phyloP scores from a whole-genome alignment of 257 asterid species.

The Nicotiana tomentosiformis region DNA sequence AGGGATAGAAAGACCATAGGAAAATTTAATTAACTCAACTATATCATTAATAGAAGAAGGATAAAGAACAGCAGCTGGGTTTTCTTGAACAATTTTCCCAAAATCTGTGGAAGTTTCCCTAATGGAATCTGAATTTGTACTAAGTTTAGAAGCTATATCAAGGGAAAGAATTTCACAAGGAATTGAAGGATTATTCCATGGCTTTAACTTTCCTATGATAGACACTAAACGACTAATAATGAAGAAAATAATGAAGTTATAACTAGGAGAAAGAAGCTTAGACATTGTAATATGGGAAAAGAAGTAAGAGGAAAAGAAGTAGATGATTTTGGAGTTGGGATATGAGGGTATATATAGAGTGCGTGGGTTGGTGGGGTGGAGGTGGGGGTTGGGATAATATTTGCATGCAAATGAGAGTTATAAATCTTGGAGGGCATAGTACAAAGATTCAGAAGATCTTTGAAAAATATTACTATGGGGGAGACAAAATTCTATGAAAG shows the following conservation, averaged over 20 bases:
- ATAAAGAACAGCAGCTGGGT: slow-evolving; percentile 47
- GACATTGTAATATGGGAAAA: slow-evolving; percentile 18
- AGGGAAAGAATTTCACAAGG: slow-evolving; percentile 19
- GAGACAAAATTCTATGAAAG: neutral
- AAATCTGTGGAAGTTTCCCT: slow-evolving; percentile 43
- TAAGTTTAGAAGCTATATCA: slow-evolving; percentile 20
- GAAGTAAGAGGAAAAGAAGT: slow-evolving; percentile 22
- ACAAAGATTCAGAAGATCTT: neutral
- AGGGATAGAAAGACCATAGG: slow-evolving; percentile 37
- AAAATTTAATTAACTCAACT: slow-evolving; percentile 28
- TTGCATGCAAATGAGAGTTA: neutral
- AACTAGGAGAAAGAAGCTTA: slow-evolving; percentile 10
- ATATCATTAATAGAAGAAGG: slow-evolving; percentile 53
- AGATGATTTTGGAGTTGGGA: neutral
- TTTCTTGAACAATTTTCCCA: slow-evolving; percentile 45
- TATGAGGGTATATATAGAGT: neutral
- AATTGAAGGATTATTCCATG: slow-evolving; percentile 10
- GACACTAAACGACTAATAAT: slow-evolving; percentile 21
- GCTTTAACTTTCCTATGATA: slow-evolving; percentile 15
- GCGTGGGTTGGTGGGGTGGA: neutral
- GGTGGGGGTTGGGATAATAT: neutral
- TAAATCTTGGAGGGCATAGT: neutral
- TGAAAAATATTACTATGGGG: neutral
- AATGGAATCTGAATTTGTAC: slow-evolving; percentile 25
- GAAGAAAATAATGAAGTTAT: slow-evolving; percentile 12